Evolutionary conservation across 352 stramenopile species (phyloP), one percentile per base, ranked within the genome.

Genomic region (Blastocystis sp.): DNA sequence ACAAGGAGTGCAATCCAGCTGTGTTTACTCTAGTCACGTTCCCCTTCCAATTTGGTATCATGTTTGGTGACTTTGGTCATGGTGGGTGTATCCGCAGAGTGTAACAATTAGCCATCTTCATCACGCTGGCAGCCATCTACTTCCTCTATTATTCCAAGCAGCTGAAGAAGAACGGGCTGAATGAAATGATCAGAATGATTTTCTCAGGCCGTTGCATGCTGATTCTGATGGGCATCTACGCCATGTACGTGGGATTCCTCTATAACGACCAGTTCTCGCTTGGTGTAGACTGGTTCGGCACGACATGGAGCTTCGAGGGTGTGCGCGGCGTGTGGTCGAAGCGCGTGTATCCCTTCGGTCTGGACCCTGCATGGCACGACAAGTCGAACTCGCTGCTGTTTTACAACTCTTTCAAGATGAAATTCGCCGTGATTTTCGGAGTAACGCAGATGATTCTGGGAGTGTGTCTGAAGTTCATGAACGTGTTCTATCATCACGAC

Each of bases 341-440:
- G 11, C 92, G 95, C 61, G 96, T 98, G 43, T 99, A 99, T 91
- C 94, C 95, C 18, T 95, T 99, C 91, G 97, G 97, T 43, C 89
- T 98, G 50, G 97, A 99, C 92, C 97, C 97, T 11, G 95, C 98
- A 61, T 99, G 97, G 97, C 97, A 98, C 90, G 95, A 97, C 66
- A 94, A 95, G 39, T 93, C 94, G 26, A 99, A 99, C 91, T 96
- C 98, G 77, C 92, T 99, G 77, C 91, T 98, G 18, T 99, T 98
- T 90, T 98, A 98, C 92, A 99, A 99, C 93, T 98, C 95, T 50
- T 98, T 99, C 93, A 99, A 99, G 93, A 99, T 99, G 97, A 99
- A 99, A 92, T 93, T 98, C 26, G 97, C 95, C 79, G 96, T 99
- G 29, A 98, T 99, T 70, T 94, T 99, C 70, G 97, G 97, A 56